Evolutionary conservation across 495 filamentous ascomycete genomes (phyloP).

Genomic region (Tuber umbilicatum): DNA sequence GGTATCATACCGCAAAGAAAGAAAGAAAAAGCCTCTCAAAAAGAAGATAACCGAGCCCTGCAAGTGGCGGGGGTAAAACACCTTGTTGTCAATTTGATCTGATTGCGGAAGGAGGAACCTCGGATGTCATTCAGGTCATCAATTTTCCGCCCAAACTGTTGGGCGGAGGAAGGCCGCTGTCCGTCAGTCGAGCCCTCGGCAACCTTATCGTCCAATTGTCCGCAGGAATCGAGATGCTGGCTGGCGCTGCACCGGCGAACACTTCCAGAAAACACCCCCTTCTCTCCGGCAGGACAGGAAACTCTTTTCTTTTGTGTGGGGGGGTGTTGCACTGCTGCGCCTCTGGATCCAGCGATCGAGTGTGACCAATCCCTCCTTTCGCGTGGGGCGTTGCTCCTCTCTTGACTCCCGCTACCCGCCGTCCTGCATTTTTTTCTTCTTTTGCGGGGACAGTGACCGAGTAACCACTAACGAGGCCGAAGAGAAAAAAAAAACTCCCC

Average conservation of each 20-base stretch:
- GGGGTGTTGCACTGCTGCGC: neutral
- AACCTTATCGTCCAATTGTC: neutral
- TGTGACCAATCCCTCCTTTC: neutral
- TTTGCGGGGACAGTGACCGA: neutral
- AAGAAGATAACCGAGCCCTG: neutral
- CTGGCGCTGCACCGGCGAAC: neutral
- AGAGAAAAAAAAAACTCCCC: neutral
- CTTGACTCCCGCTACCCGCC: neutral
- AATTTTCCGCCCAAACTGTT: neutral
- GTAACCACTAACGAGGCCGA: neutral
- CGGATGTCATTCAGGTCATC: neutral
- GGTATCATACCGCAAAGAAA: neutral
- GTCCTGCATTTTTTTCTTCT: neutral
- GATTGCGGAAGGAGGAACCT: neutral
- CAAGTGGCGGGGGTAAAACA: neutral
- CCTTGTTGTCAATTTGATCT: neutral
- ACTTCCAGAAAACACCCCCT: neutral
- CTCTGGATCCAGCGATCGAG: neutral
- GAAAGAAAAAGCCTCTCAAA: neutral
- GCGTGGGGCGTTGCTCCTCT: neutral
- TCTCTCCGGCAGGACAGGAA: neutral
- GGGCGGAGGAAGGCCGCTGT: neutral
- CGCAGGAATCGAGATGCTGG: neutral
- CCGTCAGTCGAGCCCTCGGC: neutral
- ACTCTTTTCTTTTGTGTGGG: neutral